Percentiles rank a stretch among this genome's conserved stretches.
Conservation (phyloP, 257 asterid genomes). For the Haberlea rhodopensis region DNA sequence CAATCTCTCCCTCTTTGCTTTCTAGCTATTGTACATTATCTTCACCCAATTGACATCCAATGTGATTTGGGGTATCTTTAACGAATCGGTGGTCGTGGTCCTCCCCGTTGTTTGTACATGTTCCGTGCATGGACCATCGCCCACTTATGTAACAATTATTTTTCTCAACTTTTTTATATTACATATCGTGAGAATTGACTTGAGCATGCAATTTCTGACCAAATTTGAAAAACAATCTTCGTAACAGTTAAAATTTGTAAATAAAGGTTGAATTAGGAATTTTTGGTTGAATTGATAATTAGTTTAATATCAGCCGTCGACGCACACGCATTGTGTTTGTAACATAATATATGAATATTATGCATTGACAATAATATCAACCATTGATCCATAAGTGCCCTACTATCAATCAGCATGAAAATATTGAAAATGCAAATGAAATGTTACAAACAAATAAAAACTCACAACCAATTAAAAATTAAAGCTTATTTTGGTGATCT, state of each 20-base stretch:
- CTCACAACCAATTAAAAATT: too few species aligned
- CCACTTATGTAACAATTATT: neutral
- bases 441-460: too few species aligned
- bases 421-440: too few species aligned
- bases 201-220: neutral
- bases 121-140: neutral
- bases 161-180: neutral
- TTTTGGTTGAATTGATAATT: too few species aligned
- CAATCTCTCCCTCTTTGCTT: neutral
- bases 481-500: too few species aligned
- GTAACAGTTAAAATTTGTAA: neutral
- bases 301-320: too few species aligned
- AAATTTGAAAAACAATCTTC: neutral
- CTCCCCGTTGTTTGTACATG: neutral
- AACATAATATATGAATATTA: too few species aligned
- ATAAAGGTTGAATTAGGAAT: too few species aligned
- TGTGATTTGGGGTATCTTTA: neutral
- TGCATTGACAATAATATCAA: too few species aligned
- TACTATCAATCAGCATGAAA: too few species aligned
- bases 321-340: too few species aligned
- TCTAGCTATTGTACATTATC: neutral
- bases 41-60: neutral
- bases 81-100: neutral
- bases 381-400: too few species aligned
- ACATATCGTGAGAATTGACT: neutral